A percentile compares a stretch with the other conserved stretches of the same genome.
Conservation (phyloP, 306 rosid species). For the Corylus americana region DNA sequence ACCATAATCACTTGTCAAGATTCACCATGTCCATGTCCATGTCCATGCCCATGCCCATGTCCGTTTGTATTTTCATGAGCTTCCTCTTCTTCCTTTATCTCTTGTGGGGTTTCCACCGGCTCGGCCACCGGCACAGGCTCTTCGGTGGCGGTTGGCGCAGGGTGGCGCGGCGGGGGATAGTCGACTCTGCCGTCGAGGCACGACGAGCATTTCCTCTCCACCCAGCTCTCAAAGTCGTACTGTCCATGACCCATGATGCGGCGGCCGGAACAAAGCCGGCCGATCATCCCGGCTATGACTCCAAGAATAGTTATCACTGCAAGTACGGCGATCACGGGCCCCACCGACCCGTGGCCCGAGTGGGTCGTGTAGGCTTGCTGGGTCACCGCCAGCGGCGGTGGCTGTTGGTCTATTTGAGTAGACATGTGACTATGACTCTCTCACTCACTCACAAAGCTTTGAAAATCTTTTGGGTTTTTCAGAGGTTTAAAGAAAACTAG, state of each 20-base stretch:
- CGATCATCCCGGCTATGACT: conserved; percentile 74
- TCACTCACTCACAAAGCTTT: no score
- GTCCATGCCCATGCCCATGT: background rate
- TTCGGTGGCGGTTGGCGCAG: background rate
- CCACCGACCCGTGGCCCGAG: conserved; percentile 66
- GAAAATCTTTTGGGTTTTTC: background rate
- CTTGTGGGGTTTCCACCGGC: conserved; percentile 34
- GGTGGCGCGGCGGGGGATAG: conserved; percentile 35
- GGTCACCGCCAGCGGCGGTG: conserved; percentile 44
- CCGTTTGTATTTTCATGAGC: conserved; percentile 19
- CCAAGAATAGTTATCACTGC: conserved; percentile 72
- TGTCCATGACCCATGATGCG: conserved; percentile 67
- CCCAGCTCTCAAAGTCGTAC: conserved; percentile 73
- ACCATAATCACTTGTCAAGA: background rate
- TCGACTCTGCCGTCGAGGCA: conserved; percentile 67
- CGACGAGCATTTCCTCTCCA: conserved; percentile 76
- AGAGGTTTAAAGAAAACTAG: conserved; percentile 9
- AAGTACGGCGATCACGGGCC: conserved; percentile 75
- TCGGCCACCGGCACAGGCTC: conserved; percentile 25
- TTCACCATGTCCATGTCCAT: background rate
- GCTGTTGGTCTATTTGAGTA: conserved; percentile 43
- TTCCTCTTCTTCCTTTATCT: conserved; percentile 46
- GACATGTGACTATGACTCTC: conserved; percentile 42
- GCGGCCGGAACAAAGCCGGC: conserved; percentile 82
- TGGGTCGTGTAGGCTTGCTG: conserved; percentile 56